Evolutionary conservation across 164 flowering plant genomes (phyloP), one percentile per base, ranked within the genome.

Genomic region (Magnolia sinica): DNA sequence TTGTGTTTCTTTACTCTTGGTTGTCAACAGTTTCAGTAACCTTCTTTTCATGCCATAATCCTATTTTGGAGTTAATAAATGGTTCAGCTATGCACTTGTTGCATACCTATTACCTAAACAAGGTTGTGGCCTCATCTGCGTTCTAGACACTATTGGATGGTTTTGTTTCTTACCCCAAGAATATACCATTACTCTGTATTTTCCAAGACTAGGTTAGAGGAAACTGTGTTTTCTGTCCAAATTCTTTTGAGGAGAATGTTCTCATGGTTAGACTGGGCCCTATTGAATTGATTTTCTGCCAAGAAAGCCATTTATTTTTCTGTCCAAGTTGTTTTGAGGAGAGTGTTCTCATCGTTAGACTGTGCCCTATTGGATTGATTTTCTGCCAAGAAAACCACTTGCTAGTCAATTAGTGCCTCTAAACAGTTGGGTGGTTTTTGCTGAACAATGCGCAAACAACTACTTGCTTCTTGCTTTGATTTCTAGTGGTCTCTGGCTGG

Each of bases 301-400:
- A 55, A 55, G 19, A 55, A 55, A 16, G 13, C 61, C 18, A 55
- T 3, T 11, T 8, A 55, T 9, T 55, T 55, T 55, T 11, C 61
- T 16, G 13, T 55, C 61, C 61, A 11, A 55, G 2, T 55, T 55
- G 16, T 55, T 55, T 55, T 16, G 18, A 55, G 16, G 18, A 11
- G 18, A 55, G 3, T 11, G 8, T 16, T 55, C 4, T 55, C 13
- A 8, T 55, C 19, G 61, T 55, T 55, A 55, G 61, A 55, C 61
- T 55, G 61, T 19, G 10, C 4, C 14, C 18, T 16, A 16, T 14
- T 55, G 16, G 10, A 16, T 55, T 55, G 9, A n/a, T 64, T 18
- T 64, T n/a, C 68, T 64, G 68, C 68, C 68, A 64, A 64, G 20
- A 20, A 64, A 64, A 64, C 68, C 9, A 64, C 68, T n/a, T 18